A percentile compares a stretch with the other conserved stretches of the same genome.
Conservation (phyloP, 1,284 basidiomycete genomes). For the Ganoderma boninense region DNA sequence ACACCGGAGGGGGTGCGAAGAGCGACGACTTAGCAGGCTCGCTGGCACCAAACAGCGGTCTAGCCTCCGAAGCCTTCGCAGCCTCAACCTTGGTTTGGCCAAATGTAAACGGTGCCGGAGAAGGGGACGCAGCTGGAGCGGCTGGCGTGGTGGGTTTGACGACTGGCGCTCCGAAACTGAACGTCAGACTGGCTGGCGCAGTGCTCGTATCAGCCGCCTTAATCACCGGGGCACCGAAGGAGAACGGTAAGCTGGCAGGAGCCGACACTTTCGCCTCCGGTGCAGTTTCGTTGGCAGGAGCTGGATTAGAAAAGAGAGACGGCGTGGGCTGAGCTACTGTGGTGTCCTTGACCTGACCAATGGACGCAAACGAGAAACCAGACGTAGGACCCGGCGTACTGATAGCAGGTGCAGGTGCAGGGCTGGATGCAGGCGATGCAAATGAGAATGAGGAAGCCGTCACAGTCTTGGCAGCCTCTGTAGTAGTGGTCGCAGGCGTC, state of each 20-base stretch:
- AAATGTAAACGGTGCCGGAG: slow-evolving; percentile 24
- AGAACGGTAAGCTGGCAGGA: slow-evolving; percentile 22
- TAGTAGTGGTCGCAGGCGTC: background rate
- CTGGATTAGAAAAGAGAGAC: slow-evolving; percentile 18
- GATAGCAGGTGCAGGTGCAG: background rate
- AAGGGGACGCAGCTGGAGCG: slow-evolving; percentile 16
- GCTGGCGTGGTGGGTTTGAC: slow-evolving; percentile 2
- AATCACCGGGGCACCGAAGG: slow-evolving; percentile 21
- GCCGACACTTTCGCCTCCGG: background rate
- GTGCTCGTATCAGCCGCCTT: background rate
- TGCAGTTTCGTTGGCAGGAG: slow-evolving; percentile 17
- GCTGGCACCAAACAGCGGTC: slow-evolving; percentile 20
- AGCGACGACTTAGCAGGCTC: slow-evolving; percentile 26
- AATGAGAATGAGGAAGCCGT: slow-evolving; percentile 15
- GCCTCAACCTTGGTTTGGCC: slow-evolving; percentile 26
- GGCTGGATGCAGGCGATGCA: slow-evolving; percentile 1
- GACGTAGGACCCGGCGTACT: background rate
- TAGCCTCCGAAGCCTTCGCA: slow-evolving; percentile 28
- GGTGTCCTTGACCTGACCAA: background rate
- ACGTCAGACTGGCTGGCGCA: slow-evolving; percentile 3
- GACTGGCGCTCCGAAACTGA: slow-evolving; percentile 6
- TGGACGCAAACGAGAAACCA: slow-evolving; percentile 16
- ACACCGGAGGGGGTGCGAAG: slow-evolving; percentile 23
- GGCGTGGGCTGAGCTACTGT: slow-evolving; percentile 7
- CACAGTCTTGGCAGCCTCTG: slow-evolving; percentile 17